Conservation (phyloP, 1,284 basidiomycete species). For the Cutaneotrichosporon cyanovorans region DNA sequence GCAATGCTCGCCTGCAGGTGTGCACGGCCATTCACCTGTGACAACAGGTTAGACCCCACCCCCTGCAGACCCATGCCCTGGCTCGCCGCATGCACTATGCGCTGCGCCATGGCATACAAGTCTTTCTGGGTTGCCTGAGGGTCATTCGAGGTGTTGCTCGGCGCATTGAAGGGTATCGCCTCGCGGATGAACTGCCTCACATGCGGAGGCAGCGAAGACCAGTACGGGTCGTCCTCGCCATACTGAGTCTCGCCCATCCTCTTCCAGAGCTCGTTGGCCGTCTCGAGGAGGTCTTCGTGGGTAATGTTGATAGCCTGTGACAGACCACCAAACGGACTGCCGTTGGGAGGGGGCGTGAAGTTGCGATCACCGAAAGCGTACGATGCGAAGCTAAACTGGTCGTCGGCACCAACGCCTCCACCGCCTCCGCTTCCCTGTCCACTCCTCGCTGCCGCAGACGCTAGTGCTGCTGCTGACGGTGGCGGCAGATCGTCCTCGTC, state of each 20-base stretch:
- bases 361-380: constrained; percentile 17
- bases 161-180: constrained; percentile 48
- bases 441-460: background rate
- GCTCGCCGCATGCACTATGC: constrained; percentile 53
- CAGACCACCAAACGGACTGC: constrained; percentile 26
- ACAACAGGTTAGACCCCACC: constrained; percentile 37
- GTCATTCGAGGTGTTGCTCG: constrained; percentile 26
- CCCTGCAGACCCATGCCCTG: constrained; percentile 48
- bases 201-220: constrained; percentile 53
- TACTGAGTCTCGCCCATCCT: constrained; percentile 46
- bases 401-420: background rate
- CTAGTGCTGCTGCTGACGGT: background rate
- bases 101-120: constrained; percentile 62
- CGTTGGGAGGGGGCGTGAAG: constrained; percentile 17
- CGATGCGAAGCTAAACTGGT: constrained; percentile 17
- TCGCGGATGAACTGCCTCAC: constrained; percentile 54
- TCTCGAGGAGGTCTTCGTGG: constrained; percentile 45
- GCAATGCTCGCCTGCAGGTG: constrained; percentile 35
- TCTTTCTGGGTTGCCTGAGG: constrained; percentile 40
- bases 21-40: constrained; percentile 26
- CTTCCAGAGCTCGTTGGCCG: constrained; percentile 46
- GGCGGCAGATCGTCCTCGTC: constrained; percentile 2
- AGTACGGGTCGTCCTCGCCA: constrained; percentile 53
- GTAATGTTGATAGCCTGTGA: constrained; percentile 38
- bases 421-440: background rate